These are phyloP conservation scores for Tolypocladium ovalisporum DNA, from an alignment of 2,329 filamentous ascomycete species.

Conservation along the genomic window DNA sequence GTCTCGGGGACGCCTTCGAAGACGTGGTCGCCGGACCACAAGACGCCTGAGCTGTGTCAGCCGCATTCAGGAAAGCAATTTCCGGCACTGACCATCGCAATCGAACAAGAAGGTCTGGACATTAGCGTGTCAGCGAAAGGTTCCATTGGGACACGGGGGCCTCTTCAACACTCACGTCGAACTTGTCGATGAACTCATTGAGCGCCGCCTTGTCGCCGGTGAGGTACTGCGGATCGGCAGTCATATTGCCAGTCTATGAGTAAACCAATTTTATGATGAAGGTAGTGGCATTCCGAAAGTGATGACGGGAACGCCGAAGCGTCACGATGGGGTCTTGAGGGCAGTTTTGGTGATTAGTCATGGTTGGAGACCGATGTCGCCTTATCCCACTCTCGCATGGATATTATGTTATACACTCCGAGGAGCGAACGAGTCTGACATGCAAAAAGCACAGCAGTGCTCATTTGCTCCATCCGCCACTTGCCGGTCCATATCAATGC, in stretches of 20 bases:
- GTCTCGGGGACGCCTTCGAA: slow-evolving; percentile 82
- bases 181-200: slow-evolving; percentile 74
- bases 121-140: slow-evolving; percentile 31
- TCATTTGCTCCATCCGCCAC: neutral
- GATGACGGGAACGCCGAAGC: no score
- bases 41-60: slow-evolving; percentile 51
- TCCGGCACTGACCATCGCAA: slow-evolving; percentile 66
- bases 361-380: neutral
- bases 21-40: slow-evolving; percentile 91
- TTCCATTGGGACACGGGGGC: no score
- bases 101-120: slow-evolving; percentile 72
- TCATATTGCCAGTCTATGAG: slow-evolving; percentile 9
- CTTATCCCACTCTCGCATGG: neutral
- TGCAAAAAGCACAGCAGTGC: neutral
- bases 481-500: neutral
- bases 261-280: neutral
- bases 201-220: slow-evolving; percentile 71
- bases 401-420: neutral
- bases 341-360: neutral
- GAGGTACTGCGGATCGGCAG: slow-evolving; percentile 46
- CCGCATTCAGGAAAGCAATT: neutral
- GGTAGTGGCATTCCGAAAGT: neutral
- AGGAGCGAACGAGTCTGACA: neutral
- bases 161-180: slow-evolving; percentile 59
- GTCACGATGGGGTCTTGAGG: neutral